Conservation (phyloP, 345 rosid species). For the Melastoma malabathricum region DNA sequence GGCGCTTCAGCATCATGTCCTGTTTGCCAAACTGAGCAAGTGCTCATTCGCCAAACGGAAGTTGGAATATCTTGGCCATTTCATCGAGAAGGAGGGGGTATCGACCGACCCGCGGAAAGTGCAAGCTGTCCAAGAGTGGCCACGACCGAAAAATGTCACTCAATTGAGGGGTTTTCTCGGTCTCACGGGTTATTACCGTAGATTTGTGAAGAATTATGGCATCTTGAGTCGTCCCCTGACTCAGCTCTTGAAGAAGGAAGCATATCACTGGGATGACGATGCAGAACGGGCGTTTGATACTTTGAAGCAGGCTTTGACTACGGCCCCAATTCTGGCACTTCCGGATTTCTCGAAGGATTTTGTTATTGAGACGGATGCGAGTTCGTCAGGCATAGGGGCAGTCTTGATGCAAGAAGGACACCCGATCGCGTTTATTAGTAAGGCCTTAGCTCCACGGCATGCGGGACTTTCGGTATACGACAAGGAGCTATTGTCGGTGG, state of each 20-base stretch:
- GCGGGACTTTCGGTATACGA: background rate
- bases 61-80: too few relatives aligned
- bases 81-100: too few relatives aligned
- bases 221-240: background rate
- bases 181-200: background rate
- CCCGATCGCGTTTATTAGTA: constrained; percentile 1
- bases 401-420: background rate
- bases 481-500: background rate
- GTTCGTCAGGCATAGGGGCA: background rate
- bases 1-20: too few relatives aligned
- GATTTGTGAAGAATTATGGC: background rate
- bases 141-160: too few relatives aligned
- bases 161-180: constrained; percentile 1
- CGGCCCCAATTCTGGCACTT: background rate
- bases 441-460: background rate
- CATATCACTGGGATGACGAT: background rate
- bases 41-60: too few relatives aligned
- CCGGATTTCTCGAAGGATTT: background rate
- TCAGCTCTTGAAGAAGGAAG: background rate
- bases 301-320: background rate
- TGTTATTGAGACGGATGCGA: background rate
- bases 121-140: too few relatives aligned
- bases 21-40: too few relatives aligned
- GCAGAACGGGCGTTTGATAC: background rate
- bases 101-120: too few relatives aligned